Evolutionary conservation across 2,329 filamentous ascomycete species (phyloP).

Genomic region (Ploettnerulaceae sp.): DNA sequence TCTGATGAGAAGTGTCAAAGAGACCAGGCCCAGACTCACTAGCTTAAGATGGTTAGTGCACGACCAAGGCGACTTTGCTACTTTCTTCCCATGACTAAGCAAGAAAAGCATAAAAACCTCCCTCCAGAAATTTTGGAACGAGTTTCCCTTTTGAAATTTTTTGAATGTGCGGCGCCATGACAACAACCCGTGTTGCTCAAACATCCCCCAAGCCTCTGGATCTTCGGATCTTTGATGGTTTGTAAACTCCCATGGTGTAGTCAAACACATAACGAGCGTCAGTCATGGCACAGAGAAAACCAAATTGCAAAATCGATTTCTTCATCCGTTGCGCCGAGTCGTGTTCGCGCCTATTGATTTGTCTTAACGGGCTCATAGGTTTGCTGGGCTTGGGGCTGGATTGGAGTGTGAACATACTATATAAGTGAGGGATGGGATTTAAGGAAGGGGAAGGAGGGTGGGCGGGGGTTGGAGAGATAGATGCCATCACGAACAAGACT

Average conservation of each 20-base stretch:
- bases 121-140: not conserved
- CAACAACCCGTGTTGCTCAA: constrained; percentile 34
- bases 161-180: constrained; percentile 31
- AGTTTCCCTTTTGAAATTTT: constrained; percentile 13
- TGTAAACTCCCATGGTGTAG: constrained; percentile 29
- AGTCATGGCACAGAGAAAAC: constrained; percentile 38
- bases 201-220: constrained; percentile 23
- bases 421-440: not conserved
- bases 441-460: not conserved
- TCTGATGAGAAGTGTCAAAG: too few species aligned
- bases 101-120: too few species aligned
- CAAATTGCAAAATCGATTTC: constrained; percentile 65
- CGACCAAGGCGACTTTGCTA: too few species aligned
- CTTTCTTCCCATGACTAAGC: too few species aligned
- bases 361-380: constrained; percentile 29
- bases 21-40: too few species aligned
- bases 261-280: constrained; percentile 33
- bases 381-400: constrained; percentile 30
- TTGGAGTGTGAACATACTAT: constrained; percentile 51
- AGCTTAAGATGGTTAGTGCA: too few species aligned
- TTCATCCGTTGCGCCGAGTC: constrained; percentile 11
- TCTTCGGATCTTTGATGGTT: constrained; percentile 7
- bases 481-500: not conserved
- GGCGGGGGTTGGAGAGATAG: not conserved
- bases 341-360: constrained; percentile 24